Evolutionary conservation across 352 stramenopile species (phyloP), one percentile per base, ranked within the genome.

Genomic region (Pythium coloratum): DNA sequence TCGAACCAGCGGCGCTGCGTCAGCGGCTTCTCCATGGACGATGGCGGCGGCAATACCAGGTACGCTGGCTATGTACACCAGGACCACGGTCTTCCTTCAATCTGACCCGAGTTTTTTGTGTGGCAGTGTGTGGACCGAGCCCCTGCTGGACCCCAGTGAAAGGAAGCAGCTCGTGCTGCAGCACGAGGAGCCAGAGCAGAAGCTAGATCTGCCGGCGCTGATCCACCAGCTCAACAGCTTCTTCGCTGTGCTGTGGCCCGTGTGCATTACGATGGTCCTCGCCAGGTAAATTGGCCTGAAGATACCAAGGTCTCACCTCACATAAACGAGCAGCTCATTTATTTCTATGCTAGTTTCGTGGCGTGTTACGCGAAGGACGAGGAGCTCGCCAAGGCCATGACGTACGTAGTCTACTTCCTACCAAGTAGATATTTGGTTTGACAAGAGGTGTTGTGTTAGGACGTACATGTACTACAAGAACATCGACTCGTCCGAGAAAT

Each of bases 381-480:
- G 12, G 70, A 67, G 42, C 80, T 86, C 60, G 70, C 76, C 50
- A 65, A 68, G 26, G 76, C 82, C 2, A 89, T 94, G 83, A 84
- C 63, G 84, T 90, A 79, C 57, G 72, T 63, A 40, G 13, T 38
- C n/a, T 32, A 32, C 18, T 49, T 24, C 14, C 3, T 49, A 26
- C 20, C 63, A 8, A 32, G 51, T 36, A 8, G 2, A 40, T 47
- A 10, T 46, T 36, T 58, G 32, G 32, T 16, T 62, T n/a, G 32
- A 5, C 14, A n/a, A n/a, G 14, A 47, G 10, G 50, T 56, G 18
- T 26, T 60, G 13, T 20, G 40, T 1, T 55, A 92, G 83, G 26
- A 75, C 74, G 51, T 94, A 92, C 69, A 90, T 94, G 81, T 91
- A 89, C 62, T 92, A 90, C 67, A 80, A 89, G 63, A 76, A 91